A percentile compares a stretch with the other conserved stretches of the same genome.
Evolutionary conservation across 2,329 filamentous ascomycete genomes (phyloP).

Genomic region (Plectosphaerella plurivora): DNA sequence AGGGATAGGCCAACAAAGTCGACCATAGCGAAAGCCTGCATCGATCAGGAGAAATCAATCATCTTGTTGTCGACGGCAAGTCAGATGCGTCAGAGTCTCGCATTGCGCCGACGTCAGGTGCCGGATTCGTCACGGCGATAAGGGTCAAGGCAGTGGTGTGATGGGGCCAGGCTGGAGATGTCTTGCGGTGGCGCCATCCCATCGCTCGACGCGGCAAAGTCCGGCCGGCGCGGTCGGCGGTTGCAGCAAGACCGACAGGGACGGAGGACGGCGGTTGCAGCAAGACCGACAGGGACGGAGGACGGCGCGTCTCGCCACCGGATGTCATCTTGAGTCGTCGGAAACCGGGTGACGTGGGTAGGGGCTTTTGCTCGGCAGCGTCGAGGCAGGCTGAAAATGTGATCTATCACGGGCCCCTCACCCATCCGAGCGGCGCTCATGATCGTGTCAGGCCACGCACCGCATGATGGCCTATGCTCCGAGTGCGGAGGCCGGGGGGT

Average conservation of each 20-base stretch:
- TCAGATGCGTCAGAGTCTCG: not conserved
- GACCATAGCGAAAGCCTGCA: no score
- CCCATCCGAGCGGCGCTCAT: not conserved
- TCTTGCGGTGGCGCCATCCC: not conserved
- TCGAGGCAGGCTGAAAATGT: no score
- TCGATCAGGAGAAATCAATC: not conserved
- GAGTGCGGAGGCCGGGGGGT: not conserved
- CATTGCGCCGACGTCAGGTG: not conserved
- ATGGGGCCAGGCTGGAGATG: not conserved
- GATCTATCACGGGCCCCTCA: not conserved
- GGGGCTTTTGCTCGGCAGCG: no score
- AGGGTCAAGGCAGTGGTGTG: not conserved
- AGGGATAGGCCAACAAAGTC: not conserved
- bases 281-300: not conserved
- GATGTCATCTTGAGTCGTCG: not conserved
- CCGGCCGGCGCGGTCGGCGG: not conserved
- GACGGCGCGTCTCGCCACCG: not conserved
- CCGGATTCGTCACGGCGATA: not conserved
- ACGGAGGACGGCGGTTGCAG: not conserved
- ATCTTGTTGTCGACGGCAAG: not conserved
- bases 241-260: not conserved
- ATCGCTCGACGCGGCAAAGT: not conserved
- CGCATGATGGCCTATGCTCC: not conserved
- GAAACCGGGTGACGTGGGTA: no score
- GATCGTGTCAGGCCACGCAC: not conserved